phyloP scores from a whole-genome alignment of 805 yeast species.

The Candida mattraensis region DNA sequence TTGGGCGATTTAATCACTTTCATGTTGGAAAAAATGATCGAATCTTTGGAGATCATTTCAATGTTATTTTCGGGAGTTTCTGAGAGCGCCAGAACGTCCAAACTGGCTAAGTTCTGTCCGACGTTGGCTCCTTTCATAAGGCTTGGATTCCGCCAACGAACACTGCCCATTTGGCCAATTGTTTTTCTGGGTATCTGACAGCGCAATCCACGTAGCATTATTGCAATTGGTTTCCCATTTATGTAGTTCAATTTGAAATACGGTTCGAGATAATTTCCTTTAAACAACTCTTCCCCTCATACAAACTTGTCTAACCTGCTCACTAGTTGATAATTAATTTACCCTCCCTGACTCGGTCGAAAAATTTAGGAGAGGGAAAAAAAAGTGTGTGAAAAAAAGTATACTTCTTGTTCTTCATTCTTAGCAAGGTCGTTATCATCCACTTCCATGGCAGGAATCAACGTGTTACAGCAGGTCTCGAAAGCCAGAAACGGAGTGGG shows the following conservation, averaged over 20 bases:
- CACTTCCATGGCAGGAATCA: constrained; percentile 46
- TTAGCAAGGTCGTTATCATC: too few species aligned
- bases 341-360: too few species aligned
- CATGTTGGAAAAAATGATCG: constrained; percentile 59
- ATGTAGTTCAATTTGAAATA: too few species aligned
- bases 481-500: constrained; percentile 75
- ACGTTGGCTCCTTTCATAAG: constrained; percentile 35
- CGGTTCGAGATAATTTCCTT: too few species aligned
- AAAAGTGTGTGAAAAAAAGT: constrained; percentile 15
- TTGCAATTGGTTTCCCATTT: too few species aligned
- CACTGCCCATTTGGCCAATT: too few species aligned
- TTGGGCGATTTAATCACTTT: constrained; percentile 46
- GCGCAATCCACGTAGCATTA: too few species aligned
- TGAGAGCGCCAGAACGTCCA: constrained; percentile 45
- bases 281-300: too few species aligned
- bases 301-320: too few species aligned
- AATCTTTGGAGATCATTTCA: constrained; percentile 50
- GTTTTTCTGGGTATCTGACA: background rate
- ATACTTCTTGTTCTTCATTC: background rate
- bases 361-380: too few species aligned
- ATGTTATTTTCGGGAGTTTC: constrained; percentile 49
- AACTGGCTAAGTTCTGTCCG: constrained; percentile 40
- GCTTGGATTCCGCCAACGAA: too few species aligned
- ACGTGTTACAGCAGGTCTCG: constrained; percentile 58
- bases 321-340: too few species aligned